Percentiles rank a stretch among this genome's conserved stretches.
phyloP scores from a whole-genome alignment of 192 early-diverging fungal species.

The Thamnidium elegans region DNA sequence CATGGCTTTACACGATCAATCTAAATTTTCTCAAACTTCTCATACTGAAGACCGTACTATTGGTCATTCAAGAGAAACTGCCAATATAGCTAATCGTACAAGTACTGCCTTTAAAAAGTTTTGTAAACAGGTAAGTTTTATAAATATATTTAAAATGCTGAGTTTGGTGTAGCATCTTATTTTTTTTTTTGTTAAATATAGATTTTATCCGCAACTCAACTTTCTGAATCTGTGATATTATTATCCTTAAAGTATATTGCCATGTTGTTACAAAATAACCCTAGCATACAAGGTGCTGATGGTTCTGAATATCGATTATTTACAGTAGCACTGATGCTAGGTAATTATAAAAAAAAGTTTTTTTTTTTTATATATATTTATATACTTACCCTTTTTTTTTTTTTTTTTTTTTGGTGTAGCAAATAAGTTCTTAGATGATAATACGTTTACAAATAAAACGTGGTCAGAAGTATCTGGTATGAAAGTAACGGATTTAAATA shows the following conservation, averaged over 20 bases:
- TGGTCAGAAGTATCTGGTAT: constrained; percentile 87
- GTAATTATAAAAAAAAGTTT: constrained; percentile 21
- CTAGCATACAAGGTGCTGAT: constrained; percentile 46
- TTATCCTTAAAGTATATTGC: constrained; percentile 54
- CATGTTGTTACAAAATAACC: constrained; percentile 40
- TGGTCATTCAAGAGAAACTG: constrained; percentile 29
- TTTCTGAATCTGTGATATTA: constrained; percentile 51
- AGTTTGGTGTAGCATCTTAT: not conserved
- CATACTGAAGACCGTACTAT: constrained; percentile 23
- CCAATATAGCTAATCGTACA: constrained; percentile 23
- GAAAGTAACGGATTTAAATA: constrained; percentile 75
- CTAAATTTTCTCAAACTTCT: not conserved
- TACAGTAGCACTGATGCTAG: constrained; percentile 51
- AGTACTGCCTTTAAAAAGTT: constrained; percentile 37
- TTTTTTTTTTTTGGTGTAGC: too few species aligned
- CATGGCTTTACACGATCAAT: constrained; percentile 30
- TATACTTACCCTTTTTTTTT: not conserved
- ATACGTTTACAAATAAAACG: constrained; percentile 86
- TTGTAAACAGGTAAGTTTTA: constrained; percentile 34
- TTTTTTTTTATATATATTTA: not conserved
- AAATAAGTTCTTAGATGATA: constrained; percentile 85
- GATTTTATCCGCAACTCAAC: constrained; percentile 47
- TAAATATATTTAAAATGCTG: too few species aligned
- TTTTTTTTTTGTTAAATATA: constrained; percentile 34
- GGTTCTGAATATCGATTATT: constrained; percentile 56